phyloP scores from a whole-genome alignment of 441 rosid genomes.

The Pelargonium fulgidum region DNA sequence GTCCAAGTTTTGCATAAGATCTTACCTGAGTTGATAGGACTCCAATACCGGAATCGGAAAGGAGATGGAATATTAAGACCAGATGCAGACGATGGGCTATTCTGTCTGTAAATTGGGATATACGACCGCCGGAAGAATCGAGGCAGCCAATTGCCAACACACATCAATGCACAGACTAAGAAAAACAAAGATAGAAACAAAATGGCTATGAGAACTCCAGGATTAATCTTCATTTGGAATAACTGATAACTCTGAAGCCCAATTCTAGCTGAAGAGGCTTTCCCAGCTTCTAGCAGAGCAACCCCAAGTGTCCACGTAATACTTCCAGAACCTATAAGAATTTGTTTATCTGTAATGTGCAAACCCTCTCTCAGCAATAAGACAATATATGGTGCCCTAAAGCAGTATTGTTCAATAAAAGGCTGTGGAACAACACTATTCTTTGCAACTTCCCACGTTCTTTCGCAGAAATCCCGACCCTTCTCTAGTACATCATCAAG shows the following conservation, averaged over 20 bases:
- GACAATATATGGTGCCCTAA: constrained; percentile 89
- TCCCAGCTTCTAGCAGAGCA: constrained; percentile 85
- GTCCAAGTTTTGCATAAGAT: constrained; percentile 10
- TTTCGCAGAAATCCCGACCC: constrained; percentile 75
- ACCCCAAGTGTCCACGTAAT: constrained; percentile 98
- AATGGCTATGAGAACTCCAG: constrained; percentile 47
- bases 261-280: constrained; percentile 52
- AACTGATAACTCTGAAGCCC: constrained; percentile 53
- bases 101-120: constrained; percentile 78
- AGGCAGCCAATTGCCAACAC: constrained; percentile 59
- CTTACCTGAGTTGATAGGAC: constrained; percentile 73
- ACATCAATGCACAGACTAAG: constrained; percentile 67
- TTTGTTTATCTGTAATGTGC: constrained; percentile 67
- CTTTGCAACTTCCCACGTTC: constrained; percentile 74
- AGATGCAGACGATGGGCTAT: constrained; percentile 49
- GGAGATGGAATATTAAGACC: constrained; percentile 74
- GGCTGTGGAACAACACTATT: constrained; percentile 91
- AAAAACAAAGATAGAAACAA: constrained; percentile 57
- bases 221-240: constrained; percentile 60
- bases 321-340: constrained; percentile 84
- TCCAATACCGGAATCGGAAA: constrained; percentile 77
- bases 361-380: constrained; percentile 82
- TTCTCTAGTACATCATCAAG: constrained; percentile 89
- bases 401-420: constrained; percentile 95
- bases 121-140: constrained; percentile 57